These are phyloP conservation scores for Tausonia pullulans DNA, from an alignment of 1,284 basidiomycete species.

Conservation along the genomic window DNA sequence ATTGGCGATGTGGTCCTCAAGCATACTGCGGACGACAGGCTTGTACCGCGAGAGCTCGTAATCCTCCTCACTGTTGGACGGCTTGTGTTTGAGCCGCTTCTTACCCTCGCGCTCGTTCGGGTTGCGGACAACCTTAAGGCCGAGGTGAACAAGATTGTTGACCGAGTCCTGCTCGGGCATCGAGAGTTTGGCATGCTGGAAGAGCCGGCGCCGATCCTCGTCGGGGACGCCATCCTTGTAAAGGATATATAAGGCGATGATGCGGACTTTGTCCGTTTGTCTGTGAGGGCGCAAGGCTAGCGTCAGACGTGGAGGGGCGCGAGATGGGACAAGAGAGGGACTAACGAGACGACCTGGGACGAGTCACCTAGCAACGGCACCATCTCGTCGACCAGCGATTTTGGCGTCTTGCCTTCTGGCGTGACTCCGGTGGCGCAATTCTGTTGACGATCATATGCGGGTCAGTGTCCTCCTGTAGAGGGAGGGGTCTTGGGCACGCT, in stretches of 20 bases:
- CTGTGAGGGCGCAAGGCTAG: constrained; percentile 35
- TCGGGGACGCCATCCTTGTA: constrained; percentile 94
- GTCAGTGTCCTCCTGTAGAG: neutral
- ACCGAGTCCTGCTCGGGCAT: constrained; percentile 88
- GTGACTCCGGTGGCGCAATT: constrained; percentile 85
- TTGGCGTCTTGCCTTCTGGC: constrained; percentile 78
- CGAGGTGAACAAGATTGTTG: constrained; percentile 74
- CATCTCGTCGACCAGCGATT: constrained; percentile 94
- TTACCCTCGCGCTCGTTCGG: constrained; percentile 61
- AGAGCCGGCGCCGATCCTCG: constrained; percentile 85
- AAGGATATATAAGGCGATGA: constrained; percentile 93
- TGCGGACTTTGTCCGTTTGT: constrained; percentile 83
- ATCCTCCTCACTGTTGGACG: constrained; percentile 58
- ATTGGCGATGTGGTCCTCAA: constrained; percentile 77
- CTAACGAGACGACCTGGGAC: constrained; percentile 66
- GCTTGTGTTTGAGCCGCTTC: constrained; percentile 69
- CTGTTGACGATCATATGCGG: constrained; percentile 34
- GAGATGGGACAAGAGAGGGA: constrained; percentile 13
- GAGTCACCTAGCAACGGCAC: constrained; percentile 71
- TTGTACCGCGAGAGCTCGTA: constrained; percentile 94
- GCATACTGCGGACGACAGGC: constrained; percentile 68
- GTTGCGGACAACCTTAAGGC: constrained; percentile 65
- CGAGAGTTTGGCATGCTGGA: constrained; percentile 87
- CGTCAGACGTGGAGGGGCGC: neutral
- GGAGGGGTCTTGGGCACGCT: neutral